phyloP scores from a whole-genome alignment of 345 rosid species.

The Tarenaya hassleriana region DNA sequence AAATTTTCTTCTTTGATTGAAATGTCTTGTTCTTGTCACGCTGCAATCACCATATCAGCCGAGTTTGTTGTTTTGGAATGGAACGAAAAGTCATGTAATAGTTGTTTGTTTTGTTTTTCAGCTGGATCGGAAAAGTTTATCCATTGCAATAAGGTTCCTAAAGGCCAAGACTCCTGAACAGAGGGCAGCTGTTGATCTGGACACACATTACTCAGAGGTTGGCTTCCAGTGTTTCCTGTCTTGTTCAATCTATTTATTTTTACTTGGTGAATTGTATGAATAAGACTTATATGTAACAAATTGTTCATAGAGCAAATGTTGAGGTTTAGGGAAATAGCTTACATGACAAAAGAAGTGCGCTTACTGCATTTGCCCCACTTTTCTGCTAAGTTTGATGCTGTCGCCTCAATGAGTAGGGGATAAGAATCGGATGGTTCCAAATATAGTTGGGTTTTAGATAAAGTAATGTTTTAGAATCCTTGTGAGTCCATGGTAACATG shows the following conservation, averaged over 20 bases:
- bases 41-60: slow-evolving; percentile 7
- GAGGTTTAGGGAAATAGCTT: not conserved
- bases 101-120: slow-evolving; percentile 31
- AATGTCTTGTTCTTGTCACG: not conserved
- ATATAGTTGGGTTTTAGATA: slow-evolving; percentile 5
- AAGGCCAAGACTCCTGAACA: slow-evolving; percentile 86
- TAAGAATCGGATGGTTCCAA: not conserved
- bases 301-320: not conserved
- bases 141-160: slow-evolving; percentile 76
- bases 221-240: not conserved
- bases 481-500: not conserved
- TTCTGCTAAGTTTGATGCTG: slow-evolving; percentile 1
- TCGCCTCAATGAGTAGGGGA: not conserved
- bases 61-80: not conserved
- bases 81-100: slow-evolving; percentile 2
- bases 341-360: not conserved
- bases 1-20: slow-evolving; percentile 13
- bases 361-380: not conserved
- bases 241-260: not conserved
- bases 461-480: slow-evolving; percentile 5
- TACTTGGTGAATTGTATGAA: not conserved
- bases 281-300: not conserved
- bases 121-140: slow-evolving; percentile 60
- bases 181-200: slow-evolving; percentile 97
- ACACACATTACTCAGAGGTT: slow-evolving; percentile 88